Evolutionary conservation across 805 yeast species (phyloP).

Genomic region (Yamadazyma insecticola): DNA sequence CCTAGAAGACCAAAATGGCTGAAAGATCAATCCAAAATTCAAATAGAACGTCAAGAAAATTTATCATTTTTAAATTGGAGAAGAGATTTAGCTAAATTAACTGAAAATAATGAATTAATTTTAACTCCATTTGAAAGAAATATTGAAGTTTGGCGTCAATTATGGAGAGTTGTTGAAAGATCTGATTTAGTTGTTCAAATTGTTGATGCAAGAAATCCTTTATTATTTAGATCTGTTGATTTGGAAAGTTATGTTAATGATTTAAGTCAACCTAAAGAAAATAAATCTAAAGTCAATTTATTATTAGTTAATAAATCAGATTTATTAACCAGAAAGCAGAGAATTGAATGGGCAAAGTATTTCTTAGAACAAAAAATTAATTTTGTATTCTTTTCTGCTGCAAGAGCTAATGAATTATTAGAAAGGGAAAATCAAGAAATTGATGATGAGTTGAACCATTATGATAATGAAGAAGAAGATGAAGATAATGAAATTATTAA

Average conservation of each 20-base stretch:
- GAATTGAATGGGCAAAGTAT: conserved; percentile 83
- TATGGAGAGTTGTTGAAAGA: conserved; percentile 97
- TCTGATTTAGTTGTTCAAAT: conserved; percentile 93
- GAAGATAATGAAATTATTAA: conserved; percentile 7
- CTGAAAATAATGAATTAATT: conserved; percentile 78
- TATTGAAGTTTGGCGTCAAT: conserved; percentile 95
- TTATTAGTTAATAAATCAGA: conserved; percentile 93
- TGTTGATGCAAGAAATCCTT: conserved; percentile 95
- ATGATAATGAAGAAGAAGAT: conserved; percentile 8
- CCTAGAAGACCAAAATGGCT: conserved; percentile 94
- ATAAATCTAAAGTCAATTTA: conserved; percentile 61
- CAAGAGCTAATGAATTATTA: conserved; percentile 69
- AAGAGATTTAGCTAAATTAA: conserved; percentile 77
- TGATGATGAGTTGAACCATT: conserved; percentile 14
- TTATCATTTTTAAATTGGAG: conserved; percentile 94
- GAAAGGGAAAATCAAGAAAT: conserved; percentile 52
- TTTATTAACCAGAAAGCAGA: conserved; percentile 69
- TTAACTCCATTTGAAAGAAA: conserved; percentile 97
- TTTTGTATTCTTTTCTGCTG: conserved; percentile 91
- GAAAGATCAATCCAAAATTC: conserved; percentile 60
- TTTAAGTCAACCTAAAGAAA: conserved; percentile 47
- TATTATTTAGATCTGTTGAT: conserved; percentile 84
- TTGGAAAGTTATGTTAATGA: conserved; percentile 80
- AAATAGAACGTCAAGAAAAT: conserved; percentile 82
- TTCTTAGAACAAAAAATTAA: conserved; percentile 65